Conservation (phyloP, 176 grass and related monocot species). For the Aegilops sharonensis region DNA sequence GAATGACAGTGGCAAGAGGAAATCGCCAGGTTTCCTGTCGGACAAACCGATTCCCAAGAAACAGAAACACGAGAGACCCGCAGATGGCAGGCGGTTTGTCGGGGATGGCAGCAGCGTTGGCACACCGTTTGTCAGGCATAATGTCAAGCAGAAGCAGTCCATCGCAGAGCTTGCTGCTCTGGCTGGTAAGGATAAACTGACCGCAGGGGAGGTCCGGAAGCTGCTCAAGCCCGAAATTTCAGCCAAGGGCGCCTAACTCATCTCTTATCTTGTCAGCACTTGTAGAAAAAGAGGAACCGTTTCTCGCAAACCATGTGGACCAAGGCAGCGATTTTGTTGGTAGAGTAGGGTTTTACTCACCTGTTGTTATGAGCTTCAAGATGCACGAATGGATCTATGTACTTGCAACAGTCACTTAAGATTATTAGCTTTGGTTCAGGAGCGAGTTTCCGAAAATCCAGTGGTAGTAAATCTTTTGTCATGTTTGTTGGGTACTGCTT, state of each 20-base stretch:
- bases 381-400: conserved; percentile 9
- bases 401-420: background rate
- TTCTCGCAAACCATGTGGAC: conserved; percentile 16
- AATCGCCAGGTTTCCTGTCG: conserved; percentile 45
- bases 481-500: background rate
- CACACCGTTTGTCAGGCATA: conserved; percentile 47
- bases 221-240: conserved; percentile 59
- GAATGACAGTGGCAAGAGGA: conserved; percentile 47
- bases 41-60: conserved; percentile 40
- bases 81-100: conserved; percentile 36
- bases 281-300: background rate
- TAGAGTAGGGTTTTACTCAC: background rate
- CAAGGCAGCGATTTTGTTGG: conserved; percentile 34
- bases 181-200: conserved; percentile 70
- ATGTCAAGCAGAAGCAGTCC: conserved; percentile 39
- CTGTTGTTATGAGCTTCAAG: conserved; percentile 18
- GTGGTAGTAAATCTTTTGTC: background rate
- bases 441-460: background rate
- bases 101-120: conserved; percentile 19
- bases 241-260: conserved; percentile 32
- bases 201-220: conserved; percentile 58
- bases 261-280: background rate
- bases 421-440: background rate
- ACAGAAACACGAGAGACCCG: conserved; percentile 19
- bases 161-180: conserved; percentile 36